Evolutionary conservation across 169 alveolate species (phyloP).

Genomic region (Plasmodium fragile): DNA sequence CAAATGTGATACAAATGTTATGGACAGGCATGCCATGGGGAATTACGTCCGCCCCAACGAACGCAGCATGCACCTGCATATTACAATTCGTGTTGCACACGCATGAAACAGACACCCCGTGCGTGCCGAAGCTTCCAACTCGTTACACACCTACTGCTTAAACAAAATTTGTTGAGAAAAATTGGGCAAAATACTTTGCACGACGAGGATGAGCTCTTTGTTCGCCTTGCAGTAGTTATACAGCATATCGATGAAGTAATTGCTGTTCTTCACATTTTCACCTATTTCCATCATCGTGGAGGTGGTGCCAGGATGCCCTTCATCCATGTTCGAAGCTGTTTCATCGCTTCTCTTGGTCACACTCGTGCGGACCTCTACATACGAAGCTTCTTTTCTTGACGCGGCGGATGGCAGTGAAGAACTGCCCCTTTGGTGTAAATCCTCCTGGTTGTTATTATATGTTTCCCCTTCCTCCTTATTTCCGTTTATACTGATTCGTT

Average conservation of each 20-base stretch:
- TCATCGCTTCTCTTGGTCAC: neutral
- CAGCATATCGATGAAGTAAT: conserved; percentile 59
- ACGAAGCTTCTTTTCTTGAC: neutral
- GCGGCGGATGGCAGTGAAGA: neutral
- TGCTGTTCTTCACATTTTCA: conserved; percentile 19
- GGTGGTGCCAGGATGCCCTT: neutral
- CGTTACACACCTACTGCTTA: neutral
- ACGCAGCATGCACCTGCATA: neutral
- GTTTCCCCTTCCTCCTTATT: neutral
- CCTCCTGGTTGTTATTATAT: neutral
- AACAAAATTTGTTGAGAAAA: conserved; percentile 46
- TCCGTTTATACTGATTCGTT: neutral
- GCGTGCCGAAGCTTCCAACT: neutral
- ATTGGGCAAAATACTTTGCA: conserved; percentile 32
- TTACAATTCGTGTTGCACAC: neutral
- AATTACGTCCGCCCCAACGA: neutral
- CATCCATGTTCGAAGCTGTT: neutral
- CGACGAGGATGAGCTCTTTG: conserved; percentile 17
- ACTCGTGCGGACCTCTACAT: neutral
- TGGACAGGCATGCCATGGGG: neutral
- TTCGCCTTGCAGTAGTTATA: conserved; percentile 26
- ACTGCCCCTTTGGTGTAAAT: neutral
- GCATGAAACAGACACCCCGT: neutral
- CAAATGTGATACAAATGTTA: neutral
- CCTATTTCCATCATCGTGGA: neutral